These are phyloP conservation scores for Graphilbum sp. DNA, from an alignment of 2,329 filamentous ascomycete genomes.

Conservation along the genomic window DNA sequence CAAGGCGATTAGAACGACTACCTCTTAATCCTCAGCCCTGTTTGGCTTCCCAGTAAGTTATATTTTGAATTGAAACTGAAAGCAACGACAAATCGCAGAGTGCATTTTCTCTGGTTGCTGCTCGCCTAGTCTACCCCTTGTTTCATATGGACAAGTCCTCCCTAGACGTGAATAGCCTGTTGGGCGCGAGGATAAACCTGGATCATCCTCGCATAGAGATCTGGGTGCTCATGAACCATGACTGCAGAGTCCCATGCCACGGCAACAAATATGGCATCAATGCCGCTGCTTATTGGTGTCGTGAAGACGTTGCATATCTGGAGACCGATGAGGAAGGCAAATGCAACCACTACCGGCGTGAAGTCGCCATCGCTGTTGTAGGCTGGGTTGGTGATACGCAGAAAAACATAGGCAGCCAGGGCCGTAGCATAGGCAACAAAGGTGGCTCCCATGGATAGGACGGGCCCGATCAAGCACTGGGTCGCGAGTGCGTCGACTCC, in stretches of 20 bases:
- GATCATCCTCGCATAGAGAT: conserved; percentile 66
- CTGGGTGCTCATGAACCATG: conserved; percentile 63
- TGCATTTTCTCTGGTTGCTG: not conserved
- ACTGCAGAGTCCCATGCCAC: conserved; percentile 54
- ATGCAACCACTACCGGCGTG: conserved; percentile 66
- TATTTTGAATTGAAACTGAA: too few species aligned
- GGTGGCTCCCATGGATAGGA: conserved; percentile 59
- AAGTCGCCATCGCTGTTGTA: conserved; percentile 57
- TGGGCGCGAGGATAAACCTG: conserved; percentile 72
- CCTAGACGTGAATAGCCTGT: conserved; percentile 52
- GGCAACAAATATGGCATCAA: conserved; percentile 84
- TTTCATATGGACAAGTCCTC: not conserved
- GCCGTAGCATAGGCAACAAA: conserved; percentile 75
- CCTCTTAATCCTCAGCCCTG: too few species aligned
- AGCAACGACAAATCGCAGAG: too few species aligned
- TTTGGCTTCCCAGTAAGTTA: too few species aligned
- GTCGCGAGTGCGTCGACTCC: conserved; percentile 84
- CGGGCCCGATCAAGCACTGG: conserved; percentile 65
- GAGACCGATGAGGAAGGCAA: conserved; percentile 75
- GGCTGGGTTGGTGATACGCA: conserved; percentile 61
- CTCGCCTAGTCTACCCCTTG: not conserved
- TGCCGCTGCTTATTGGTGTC: conserved; percentile 67
- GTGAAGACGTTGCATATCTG: conserved; percentile 85
- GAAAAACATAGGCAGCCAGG: conserved; percentile 72
- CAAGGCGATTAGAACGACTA: too few species aligned